These are phyloP conservation scores for Ustilago hordei DNA, from an alignment of 1,284 basidiomycete genomes.

Conservation along the genomic window DNA sequence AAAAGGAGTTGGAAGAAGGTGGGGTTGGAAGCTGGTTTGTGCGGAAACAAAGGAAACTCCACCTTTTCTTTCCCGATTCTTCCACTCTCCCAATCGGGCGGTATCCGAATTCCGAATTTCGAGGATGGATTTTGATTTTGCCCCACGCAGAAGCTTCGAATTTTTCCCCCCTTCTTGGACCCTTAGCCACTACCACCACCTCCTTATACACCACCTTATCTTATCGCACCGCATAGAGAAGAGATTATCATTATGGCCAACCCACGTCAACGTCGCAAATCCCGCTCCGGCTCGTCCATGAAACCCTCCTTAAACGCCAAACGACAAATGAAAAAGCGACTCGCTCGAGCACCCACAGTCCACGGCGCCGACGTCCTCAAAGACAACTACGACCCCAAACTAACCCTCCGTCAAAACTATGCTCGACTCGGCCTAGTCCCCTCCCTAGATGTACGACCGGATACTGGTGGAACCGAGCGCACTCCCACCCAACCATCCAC, in stretches of 20 bases:
- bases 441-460: conserved; percentile 31
- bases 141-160: conserved; percentile 8
- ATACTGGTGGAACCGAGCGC: conserved; percentile 49
- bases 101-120: conserved; percentile 7
- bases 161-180: neutral
- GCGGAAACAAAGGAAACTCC: conserved; percentile 12
- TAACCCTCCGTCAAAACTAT: conserved; percentile 94
- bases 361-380: conserved; percentile 84
- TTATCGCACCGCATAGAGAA: neutral
- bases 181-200: conserved; percentile 2
- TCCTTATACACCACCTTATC: neutral
- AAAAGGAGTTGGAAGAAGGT: neutral
- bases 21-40: neutral
- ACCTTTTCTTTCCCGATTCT: neutral
- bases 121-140: neutral
- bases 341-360: conserved; percentile 73
- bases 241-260: conserved; percentile 79
- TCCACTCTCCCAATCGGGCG: neutral
- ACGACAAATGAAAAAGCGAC: conserved; percentile 79
- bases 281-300: conserved; percentile 74
- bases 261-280: conserved; percentile 86
- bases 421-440: conserved; percentile 80
- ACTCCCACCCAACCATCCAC: neutral
- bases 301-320: conserved; percentile 77
- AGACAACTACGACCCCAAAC: conserved; percentile 86